phyloP scores from a whole-genome alignment of 306 rosid genomes.

The Luffa aegyptiaca region DNA sequence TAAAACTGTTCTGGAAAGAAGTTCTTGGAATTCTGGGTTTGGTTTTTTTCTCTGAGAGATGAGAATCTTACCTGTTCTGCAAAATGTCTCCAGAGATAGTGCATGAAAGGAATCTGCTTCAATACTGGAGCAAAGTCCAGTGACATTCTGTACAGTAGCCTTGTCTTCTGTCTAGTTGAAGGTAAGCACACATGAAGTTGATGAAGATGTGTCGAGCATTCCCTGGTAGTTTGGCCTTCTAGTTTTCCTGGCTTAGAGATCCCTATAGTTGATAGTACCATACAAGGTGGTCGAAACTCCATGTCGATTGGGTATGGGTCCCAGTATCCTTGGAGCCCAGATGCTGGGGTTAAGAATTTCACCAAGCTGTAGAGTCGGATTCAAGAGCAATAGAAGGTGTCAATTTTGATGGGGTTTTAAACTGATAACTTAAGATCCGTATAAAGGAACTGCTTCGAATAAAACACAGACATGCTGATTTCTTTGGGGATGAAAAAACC shows the following conservation, averaged over 20 bases:
- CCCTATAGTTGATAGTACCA: slow-evolving; percentile 90
- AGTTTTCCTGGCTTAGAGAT: slow-evolving; percentile 91
- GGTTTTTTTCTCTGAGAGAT: neutral
- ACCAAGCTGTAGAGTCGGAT: slow-evolving; percentile 63
- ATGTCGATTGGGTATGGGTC: slow-evolving; percentile 95
- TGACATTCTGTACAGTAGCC: slow-evolving; percentile 87
- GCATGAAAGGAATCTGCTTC: slow-evolving; percentile 72
- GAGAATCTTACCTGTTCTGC: slow-evolving; percentile 64
- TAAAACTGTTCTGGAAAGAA: neutral
- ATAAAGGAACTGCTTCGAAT: neutral
- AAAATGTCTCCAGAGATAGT: slow-evolving; percentile 72
- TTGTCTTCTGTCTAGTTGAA: slow-evolving; percentile 65
- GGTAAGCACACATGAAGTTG: slow-evolving; percentile 95
- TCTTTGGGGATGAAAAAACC: neutral
- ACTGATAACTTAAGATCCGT: neutral
- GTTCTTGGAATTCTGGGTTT: neutral
- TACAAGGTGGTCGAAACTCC: slow-evolving; percentile 95
- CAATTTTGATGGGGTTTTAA: neutral
- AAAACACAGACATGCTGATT: neutral
- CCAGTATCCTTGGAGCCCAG: slow-evolving; percentile 93
- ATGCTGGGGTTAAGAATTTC: slow-evolving; percentile 77
- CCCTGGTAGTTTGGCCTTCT: slow-evolving; percentile 61
- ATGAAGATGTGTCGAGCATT: slow-evolving; percentile 78
- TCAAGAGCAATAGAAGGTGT: neutral
- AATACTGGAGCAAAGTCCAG: slow-evolving; percentile 79